These are phyloP conservation scores for Podospora anserina DNA, from an alignment of 495 filamentous ascomycete species.

Conservation along the genomic window DNA sequence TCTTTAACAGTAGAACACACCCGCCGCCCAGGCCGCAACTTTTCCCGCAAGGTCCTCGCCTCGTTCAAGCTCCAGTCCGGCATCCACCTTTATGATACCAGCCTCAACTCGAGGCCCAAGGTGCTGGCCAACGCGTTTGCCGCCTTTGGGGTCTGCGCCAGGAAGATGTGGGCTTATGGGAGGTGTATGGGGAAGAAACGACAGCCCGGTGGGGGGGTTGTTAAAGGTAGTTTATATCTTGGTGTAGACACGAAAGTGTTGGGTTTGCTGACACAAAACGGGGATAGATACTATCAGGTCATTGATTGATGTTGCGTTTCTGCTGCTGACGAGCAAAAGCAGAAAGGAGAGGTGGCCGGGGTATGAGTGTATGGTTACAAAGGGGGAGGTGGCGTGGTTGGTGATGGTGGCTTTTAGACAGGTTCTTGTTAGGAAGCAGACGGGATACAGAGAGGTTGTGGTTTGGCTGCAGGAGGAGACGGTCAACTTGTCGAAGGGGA, in stretches of 20 bases:
- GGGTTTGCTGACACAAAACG: neutral
- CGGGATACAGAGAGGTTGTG: slow-evolving; percentile 57
- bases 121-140: slow-evolving; percentile 72
- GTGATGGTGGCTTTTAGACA: slow-evolving; percentile 62
- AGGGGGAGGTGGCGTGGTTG: slow-evolving; percentile 67
- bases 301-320: slow-evolving; percentile 60
- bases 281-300: slow-evolving; percentile 61
- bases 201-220: slow-evolving; percentile 41
- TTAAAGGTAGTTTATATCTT: slow-evolving; percentile 15
- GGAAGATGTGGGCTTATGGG: slow-evolving; percentile 79
- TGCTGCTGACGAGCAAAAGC: slow-evolving; percentile 59
- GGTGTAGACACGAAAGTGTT: neutral
- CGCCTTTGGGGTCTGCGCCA: slow-evolving; percentile 71
- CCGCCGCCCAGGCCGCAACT: slow-evolving; percentile 64
- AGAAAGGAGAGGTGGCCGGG: slow-evolving; percentile 46
- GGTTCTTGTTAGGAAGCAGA: slow-evolving; percentile 66
- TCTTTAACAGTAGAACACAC: slow-evolving; percentile 74
- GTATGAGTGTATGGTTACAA: slow-evolving; percentile 59
- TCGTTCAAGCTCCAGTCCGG: slow-evolving; percentile 84
- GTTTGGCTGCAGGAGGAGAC: slow-evolving; percentile 57
- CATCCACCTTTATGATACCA: slow-evolving; percentile 82
- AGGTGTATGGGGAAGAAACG: slow-evolving; percentile 55
- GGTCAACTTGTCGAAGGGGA: slow-evolving; percentile 23
- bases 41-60: slow-evolving; percentile 75
- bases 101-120: slow-evolving; percentile 65